Conservation (phyloP, 495 filamentous ascomycete genomes). For the Daldinia bambusicola region DNA sequence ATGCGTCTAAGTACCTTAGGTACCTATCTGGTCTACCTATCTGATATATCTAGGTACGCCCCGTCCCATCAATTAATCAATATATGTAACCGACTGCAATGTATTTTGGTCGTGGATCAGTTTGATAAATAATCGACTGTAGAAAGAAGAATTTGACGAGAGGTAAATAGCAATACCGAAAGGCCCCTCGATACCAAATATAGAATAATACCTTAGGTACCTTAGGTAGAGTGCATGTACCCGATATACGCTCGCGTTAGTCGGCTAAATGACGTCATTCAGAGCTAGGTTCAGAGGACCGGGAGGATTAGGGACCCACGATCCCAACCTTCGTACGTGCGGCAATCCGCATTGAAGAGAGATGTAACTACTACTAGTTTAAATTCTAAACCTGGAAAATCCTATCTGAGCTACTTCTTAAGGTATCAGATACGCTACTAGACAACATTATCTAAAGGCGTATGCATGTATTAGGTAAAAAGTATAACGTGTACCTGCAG, state of each 20-base stretch:
- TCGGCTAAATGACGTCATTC: constrained; percentile 4
- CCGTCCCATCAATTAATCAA: neutral
- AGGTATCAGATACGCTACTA: too few relatives aligned
- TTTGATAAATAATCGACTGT: neutral
- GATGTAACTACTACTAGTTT: neutral
- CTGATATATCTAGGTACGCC: neutral
- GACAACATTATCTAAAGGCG: neutral
- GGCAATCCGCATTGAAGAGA: neutral
- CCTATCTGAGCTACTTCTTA: too few relatives aligned
- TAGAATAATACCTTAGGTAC: neutral
- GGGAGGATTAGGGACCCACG: neutral
- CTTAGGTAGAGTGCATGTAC: too few relatives aligned
- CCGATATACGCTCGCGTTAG: neutral
- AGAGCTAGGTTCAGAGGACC: neutral
- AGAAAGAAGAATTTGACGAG: neutral
- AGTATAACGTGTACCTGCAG: neutral
- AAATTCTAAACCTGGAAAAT: too few relatives aligned
- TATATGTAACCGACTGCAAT: neutral
- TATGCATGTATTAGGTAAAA: neutral
- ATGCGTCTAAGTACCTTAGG: too few relatives aligned
- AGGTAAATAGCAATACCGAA: too few relatives aligned
- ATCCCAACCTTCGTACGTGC: constrained; percentile 11
- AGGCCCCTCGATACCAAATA: neutral
- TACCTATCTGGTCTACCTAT: neutral
- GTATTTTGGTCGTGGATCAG: neutral